Evolutionary conservation across 305 asterid species (phyloP).

Genomic region (Solanum hybrid): DNA sequence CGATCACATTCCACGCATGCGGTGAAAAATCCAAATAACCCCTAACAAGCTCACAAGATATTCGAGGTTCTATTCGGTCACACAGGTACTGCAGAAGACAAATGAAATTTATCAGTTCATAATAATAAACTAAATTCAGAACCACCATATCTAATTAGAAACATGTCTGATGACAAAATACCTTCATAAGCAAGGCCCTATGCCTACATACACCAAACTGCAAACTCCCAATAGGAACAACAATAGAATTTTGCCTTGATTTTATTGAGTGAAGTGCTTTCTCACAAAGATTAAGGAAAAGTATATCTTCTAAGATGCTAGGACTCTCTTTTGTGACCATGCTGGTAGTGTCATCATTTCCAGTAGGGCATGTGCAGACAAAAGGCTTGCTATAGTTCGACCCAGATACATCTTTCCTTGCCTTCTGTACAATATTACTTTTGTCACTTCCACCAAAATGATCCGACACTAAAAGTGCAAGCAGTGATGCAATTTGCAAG

Average conservation of each 20-base stretch:
- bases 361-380: constrained; percentile 78
- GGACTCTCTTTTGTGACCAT: constrained; percentile 23
- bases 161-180: constrained; percentile 13
- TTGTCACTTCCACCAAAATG: constrained; percentile 96
- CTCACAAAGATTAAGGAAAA: constrained; percentile 60
- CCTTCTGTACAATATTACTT: constrained; percentile 42
- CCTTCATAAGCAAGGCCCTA: constrained; percentile 95
- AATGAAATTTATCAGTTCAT: constrained; percentile 13
- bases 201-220: constrained; percentile 94
- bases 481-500: constrained; percentile 72
- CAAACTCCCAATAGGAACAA: constrained; percentile 85
- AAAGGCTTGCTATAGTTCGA: constrained; percentile 62
- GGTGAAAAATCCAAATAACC: constrained; percentile 90
- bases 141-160: constrained; percentile 1
- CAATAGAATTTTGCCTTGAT: constrained; percentile 44
- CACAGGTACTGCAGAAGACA: constrained; percentile 60
- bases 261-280: constrained; percentile 55
- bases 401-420: constrained; percentile 72
- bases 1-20: constrained; percentile 93
- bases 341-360: constrained; percentile 23
- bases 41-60: constrained; percentile 92
- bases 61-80: constrained; percentile 76
- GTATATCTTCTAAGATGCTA: constrained; percentile 34
- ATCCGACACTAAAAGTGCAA: constrained; percentile 85
- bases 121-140: not conserved